Evolutionary conservation across 441 rosid genomes (phyloP), one percentile per base, ranked within the genome.

Genomic region (Populus hybrid): DNA sequence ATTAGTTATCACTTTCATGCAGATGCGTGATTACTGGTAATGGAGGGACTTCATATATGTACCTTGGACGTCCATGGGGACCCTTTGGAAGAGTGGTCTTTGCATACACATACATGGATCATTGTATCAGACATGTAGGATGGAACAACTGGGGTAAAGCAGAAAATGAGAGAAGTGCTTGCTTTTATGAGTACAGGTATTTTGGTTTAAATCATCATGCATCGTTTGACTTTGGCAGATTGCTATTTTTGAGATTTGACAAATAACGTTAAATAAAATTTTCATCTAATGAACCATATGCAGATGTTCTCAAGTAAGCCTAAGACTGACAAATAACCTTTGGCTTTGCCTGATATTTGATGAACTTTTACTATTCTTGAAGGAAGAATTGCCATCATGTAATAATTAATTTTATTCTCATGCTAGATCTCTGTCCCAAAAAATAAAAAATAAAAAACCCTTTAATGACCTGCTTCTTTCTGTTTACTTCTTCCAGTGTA

Each of bases 41-140:
- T 85, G 98, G 99, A 78, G 87, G 86, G 63, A 80, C 76, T 45
- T 87, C 89, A 73, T 93, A 93, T 80, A 65, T 80, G 66, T 76
- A 91, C 86, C 97, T 94, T 1, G 99, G 99, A 80, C 90, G 99
- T 21, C 99, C 99, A 72, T 95, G 99, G 99, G 99, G 98, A 80
- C 99, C 98, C 61, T 94, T 96, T 38, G 98, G 98, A 81, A 91
- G 98, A 76, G 99, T 92, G 74, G 94, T 96, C 10, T 89, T 89
- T 84, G 97, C 95, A 16, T 87, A 90, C 78, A 92, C 95, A 16
- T 91, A 86, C 74, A 90, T 96, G 93, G 99, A 94, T 87, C 88
- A 88, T 0, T 91, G 98, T 78, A 82, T 96, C 79, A 91, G 73
- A 79, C 84, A 86, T n/a, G 84, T 61, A 0, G 98, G 99, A 50